Evolutionary conservation across 2,329 filamentous ascomycete genomes (phyloP).

Genomic region (Colletotrichum aenigma): DNA sequence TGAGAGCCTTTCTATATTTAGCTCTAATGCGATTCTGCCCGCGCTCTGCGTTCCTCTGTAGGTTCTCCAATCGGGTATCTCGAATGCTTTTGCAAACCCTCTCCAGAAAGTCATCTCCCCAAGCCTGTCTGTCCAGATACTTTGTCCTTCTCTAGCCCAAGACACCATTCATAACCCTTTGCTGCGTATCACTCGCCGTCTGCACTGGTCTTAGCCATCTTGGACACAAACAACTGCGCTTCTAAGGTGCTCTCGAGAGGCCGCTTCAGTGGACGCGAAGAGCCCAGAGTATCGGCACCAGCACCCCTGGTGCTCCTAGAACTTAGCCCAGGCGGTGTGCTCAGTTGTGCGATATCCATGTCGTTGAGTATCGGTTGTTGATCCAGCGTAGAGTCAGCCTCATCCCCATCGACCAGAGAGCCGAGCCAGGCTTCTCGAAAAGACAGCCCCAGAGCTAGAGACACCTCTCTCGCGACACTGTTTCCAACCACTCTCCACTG

Average conservation of each 20-base stretch:
- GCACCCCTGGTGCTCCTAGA: background rate
- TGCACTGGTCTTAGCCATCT: background rate
- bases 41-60: background rate
- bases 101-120: background rate
- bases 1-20: background rate
- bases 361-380: background rate
- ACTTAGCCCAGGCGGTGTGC: background rate
- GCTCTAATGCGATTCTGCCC: background rate
- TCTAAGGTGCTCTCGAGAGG: background rate
- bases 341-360: background rate
- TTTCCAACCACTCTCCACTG: constrained; percentile 77
- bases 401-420: constrained; percentile 27
- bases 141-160: background rate
- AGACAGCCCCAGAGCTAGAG: constrained; percentile 68
- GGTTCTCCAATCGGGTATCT: background rate
- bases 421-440: constrained; percentile 63
- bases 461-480: constrained; percentile 72
- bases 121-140: background rate
- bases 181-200: background rate
- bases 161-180: background rate
- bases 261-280: background rate
- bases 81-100: background rate
- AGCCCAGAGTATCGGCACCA: background rate
- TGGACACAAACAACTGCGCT: background rate
- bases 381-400: background rate